Evolutionary conservation across 495 filamentous ascomycete genomes (phyloP), one percentile per base, ranked within the genome.

Genomic region (Thozetella sp.): DNA sequence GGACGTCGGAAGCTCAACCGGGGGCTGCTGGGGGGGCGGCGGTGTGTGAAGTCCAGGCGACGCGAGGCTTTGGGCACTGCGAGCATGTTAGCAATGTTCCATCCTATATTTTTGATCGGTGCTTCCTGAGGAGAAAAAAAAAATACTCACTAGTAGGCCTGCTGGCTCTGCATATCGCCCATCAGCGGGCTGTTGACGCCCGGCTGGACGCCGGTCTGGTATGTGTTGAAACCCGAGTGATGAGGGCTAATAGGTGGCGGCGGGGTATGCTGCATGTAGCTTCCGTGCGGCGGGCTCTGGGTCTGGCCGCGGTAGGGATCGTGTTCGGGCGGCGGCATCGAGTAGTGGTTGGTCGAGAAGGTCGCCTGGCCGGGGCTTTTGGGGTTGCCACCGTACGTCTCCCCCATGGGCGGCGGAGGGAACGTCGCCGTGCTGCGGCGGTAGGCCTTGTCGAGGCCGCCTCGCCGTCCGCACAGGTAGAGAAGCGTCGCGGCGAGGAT

Each of bases 381-480:
- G 4, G 62, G 62, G 22, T 51, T 53, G 55, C 1, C 20, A 17
- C 15, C 25, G 23, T 55, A 58, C 15, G 55, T 45, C 58, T 69
- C 72, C 20, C 56, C 56, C 58, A 70, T 67, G 26, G 23, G 6
- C 15, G 30, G 51, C 25, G 24, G 46, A 10, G 30, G 2, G 40
- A 22, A 26, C 24, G 48, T 59, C 60, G 66, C 65, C 15, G 25
- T 30, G 52, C n/a, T 11, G 24, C n/a, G 25, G 26, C 67, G 63
- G 37, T 70, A 64, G 15, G 72, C 70, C 22, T 67, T 67, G 25
- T 76, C 61, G 22, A 74, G 67, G 0, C 69, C 71, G 10, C 74
- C 72, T 10, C 68, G 68, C 9, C 76, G 70, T 2, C 80, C 79
- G 54, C 75, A 77, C 43, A 78, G 56, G 52, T 73, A 80, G 25